Percentiles rank a stretch among this genome's conserved stretches.
Evolutionary conservation across 257 asterid genomes (phyloP).

Genomic region (Solanum etuberosum): DNA sequence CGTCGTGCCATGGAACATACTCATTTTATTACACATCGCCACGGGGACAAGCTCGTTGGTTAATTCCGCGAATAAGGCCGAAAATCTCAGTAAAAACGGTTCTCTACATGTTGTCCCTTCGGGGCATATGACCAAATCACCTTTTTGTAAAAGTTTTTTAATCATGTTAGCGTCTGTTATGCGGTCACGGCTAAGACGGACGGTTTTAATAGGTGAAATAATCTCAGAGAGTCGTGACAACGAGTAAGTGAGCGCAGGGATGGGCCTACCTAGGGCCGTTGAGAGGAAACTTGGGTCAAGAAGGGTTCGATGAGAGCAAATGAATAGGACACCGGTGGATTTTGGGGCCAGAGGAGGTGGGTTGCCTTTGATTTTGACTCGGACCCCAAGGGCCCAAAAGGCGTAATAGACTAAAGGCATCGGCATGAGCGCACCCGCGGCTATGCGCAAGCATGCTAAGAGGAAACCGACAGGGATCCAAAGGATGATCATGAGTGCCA

Average conservation of each 20-base stretch:
- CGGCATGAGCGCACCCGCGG: slow-evolving; percentile 57
- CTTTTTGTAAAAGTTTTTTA: slow-evolving; percentile 31
- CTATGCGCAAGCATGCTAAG: slow-evolving; percentile 54
- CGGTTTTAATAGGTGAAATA: slow-evolving; percentile 63
- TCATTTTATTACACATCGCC: slow-evolving; percentile 53
- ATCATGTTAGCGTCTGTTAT: slow-evolving; percentile 55
- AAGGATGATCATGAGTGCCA: slow-evolving; percentile 40
- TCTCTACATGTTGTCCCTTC: slow-evolving; percentile 86
- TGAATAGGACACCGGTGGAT: slow-evolving; percentile 47
- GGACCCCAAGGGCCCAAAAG: slow-evolving; percentile 47
- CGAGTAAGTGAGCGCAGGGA: slow-evolving; percentile 65
- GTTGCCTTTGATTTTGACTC: slow-evolving; percentile 45
- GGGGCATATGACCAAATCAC: slow-evolving; percentile 63
- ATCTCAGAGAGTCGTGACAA: slow-evolving; percentile 61
- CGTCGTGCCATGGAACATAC: slow-evolving; percentile 80
- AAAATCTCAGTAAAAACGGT: slow-evolving; percentile 61
- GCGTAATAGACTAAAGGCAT: slow-evolving; percentile 52
- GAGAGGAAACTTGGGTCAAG: slow-evolving; percentile 75
- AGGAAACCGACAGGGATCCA: slow-evolving; percentile 68
- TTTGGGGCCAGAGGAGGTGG: slow-evolving; percentile 49
- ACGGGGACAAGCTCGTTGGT: slow-evolving; percentile 67
- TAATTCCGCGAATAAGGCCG: slow-evolving; percentile 62
- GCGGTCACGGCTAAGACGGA: slow-evolving; percentile 51
- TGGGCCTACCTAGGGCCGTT: slow-evolving; percentile 56
- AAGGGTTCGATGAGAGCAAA: slow-evolving; percentile 71